Percentiles rank a stretch among this genome's conserved stretches.
These are phyloP conservation scores for Peribolospora kevripleyi DNA, from an alignment of 768 basidiomycete genomes.

Conservation along the genomic window DNA sequence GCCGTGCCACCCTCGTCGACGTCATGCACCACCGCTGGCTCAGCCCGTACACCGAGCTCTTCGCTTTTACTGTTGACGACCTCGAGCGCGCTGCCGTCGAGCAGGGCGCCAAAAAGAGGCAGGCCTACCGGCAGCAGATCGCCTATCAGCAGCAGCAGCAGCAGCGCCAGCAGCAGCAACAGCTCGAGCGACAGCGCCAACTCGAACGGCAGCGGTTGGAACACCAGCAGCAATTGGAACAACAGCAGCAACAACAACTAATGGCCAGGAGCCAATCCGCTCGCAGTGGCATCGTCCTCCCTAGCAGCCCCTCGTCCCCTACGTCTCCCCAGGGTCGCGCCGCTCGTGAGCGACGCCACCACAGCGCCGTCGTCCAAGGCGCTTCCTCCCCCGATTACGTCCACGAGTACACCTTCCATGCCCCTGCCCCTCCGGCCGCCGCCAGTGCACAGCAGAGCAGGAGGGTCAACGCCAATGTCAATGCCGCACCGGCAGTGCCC, in stretches of 20 bases:
- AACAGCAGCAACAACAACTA: background rate
- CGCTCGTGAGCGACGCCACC: background rate
- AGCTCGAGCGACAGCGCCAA: slow-evolving; percentile 20
- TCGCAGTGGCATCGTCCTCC: slow-evolving; percentile 2
- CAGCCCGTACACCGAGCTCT: slow-evolving; percentile 34
- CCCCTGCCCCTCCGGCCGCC: background rate
- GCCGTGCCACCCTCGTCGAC: slow-evolving; percentile 44
- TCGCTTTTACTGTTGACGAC: slow-evolving; percentile 47
- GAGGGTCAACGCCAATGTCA: slow-evolving; percentile 1
- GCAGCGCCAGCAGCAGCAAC: slow-evolving; percentile 27
- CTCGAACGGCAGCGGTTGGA: slow-evolving; percentile 35
- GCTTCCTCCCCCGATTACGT: background rate
- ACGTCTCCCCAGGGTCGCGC: background rate
- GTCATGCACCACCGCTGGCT: slow-evolving; percentile 87
- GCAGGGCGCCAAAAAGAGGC: slow-evolving; percentile 57
- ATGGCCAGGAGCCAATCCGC: slow-evolving; percentile 13
- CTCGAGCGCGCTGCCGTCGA: slow-evolving; percentile 59
- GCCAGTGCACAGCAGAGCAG: background rate
- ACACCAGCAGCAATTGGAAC: slow-evolving; percentile 10
- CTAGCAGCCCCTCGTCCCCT: background rate
- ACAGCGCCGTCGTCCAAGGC: background rate
- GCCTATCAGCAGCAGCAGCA: slow-evolving; percentile 44
- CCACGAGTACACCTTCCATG: background rate
- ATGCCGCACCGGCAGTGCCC: background rate
- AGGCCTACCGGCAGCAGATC: slow-evolving; percentile 21